Evolutionary conservation across 2,329 filamentous ascomycete species (phyloP), one percentile per base, ranked within the genome.

Genomic region (Volutella citrinella): DNA sequence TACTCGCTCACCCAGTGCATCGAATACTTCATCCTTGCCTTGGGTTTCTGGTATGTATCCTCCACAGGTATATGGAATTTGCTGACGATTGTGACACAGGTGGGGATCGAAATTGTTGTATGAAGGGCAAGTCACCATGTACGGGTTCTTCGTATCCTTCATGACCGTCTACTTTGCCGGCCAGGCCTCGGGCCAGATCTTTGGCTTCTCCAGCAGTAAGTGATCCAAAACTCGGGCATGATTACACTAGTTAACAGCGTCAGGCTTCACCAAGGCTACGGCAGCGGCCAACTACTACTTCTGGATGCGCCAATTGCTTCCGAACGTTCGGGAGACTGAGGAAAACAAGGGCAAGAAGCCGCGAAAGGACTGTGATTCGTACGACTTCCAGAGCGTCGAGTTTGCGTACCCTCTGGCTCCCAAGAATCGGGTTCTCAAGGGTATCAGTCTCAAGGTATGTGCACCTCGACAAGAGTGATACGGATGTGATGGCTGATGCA

Each of bases 371-470:
- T 51, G 8, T 12, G 12, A 22, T 22, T 46, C 16, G 2, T 62
- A 80, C 3, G 60, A 68, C 9, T 69, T 82, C 42, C 61, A 66
- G 6, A 58, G 74, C 18, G 66, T 84, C 8, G 59, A 68, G n/a
- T 85, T 85, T 53, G 66, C 74, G 4, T 85, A 85, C 42, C 77
- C 80, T 3, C 42, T 63, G 27, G 52, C 65, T 15, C 56, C 61
- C 12, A 42, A 61, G 38, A 42, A 53, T 2, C 50, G 57, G 22
- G 59, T 68, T 36, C 46, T 72, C 1, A 52, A 62, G 5, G 63
- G 68, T 2, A 51, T 76, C 4, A 38, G 23, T 8, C 13, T 38
- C 2, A 28, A 22, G 20, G 20, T 22, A 22, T 8, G 20, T 12
- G 12, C 8, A 22, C 20, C 20, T n/a, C n/a, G n/a, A n/a, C n/a